These are phyloP conservation scores for Pinus taeda DNA, from an alignment of 75 land plant genomes.

Conservation along the genomic window DNA sequence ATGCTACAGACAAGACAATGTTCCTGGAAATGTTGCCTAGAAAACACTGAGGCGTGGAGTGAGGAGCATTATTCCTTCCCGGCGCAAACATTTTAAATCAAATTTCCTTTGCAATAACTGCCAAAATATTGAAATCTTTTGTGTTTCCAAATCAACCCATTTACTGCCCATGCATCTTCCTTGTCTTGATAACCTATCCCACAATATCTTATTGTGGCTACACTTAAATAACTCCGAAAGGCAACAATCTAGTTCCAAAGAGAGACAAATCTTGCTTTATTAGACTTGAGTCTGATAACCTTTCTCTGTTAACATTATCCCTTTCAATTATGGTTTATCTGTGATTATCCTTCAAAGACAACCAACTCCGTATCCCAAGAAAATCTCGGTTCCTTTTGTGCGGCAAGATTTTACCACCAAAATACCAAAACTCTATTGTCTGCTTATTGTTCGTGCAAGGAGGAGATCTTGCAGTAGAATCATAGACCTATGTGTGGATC, in stretches of 20 bases:
- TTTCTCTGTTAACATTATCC: not conserved
- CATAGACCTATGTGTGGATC: too few species aligned
- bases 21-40: too few species aligned
- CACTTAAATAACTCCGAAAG: not conserved
- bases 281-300: not conserved
- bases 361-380: not conserved
- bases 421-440: too few species aligned
- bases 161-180: not conserved
- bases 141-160: not conserved
- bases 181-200: not conserved
- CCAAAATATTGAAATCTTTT: too few species aligned
- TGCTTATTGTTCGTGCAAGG: too few species aligned
- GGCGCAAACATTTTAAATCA: conserved; percentile 25
- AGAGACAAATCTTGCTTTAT: not conserved
- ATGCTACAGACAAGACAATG: too few species aligned
- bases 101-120: not conserved
- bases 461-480: too few species aligned
- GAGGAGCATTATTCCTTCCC: conserved; percentile 24
- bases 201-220: not conserved
- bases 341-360: not conserved
- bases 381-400: not conserved
- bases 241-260: not conserved
- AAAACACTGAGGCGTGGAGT: conserved; percentile 18
- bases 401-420: not conserved
- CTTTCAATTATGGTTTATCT: too few species aligned